A percentile compares a stretch with the other conserved stretches of the same genome.
Evolutionary conservation across 371 early-diverging fungal species (phyloP).

Genomic region (Circinella minor): DNA sequence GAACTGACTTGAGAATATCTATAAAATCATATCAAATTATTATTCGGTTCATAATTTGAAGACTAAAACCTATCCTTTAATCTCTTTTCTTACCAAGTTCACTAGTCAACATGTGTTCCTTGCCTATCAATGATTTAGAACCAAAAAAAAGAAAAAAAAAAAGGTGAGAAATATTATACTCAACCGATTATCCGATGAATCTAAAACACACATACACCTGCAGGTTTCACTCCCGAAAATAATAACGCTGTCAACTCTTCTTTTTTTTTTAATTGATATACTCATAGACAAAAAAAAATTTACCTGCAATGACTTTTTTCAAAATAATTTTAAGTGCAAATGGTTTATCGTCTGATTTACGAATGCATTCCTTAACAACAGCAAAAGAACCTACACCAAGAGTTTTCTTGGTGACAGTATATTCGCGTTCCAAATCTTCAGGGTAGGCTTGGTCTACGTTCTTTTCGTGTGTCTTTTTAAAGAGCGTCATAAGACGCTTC

Average conservation of each 20-base stretch:
- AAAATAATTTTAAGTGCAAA: slow-evolving; percentile 89
- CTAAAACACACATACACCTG: not conserved
- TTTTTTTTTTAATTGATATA: too few relatives aligned
- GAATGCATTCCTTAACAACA: slow-evolving; percentile 75
- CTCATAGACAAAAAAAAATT: not conserved
- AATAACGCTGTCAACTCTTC: too few relatives aligned
- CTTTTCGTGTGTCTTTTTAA: slow-evolving; percentile 55
- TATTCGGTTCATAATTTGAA: too few relatives aligned
- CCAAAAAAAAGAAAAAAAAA: not conserved
- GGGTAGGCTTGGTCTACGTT: slow-evolving; percentile 12
- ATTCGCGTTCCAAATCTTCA: slow-evolving; percentile 20
- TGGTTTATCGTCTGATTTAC: slow-evolving; percentile 58
- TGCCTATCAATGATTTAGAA: slow-evolving; percentile 46
- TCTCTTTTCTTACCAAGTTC: slow-evolving; percentile 60
- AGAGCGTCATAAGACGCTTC: slow-evolving; percentile 51
- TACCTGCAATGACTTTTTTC: slow-evolving; percentile 66
- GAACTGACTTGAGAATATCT: slow-evolving; percentile 77
- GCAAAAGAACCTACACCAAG: slow-evolving; percentile 82
- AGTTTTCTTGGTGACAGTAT: slow-evolving; percentile 58
- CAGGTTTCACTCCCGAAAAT: too few relatives aligned
- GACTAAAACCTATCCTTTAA: not conserved
- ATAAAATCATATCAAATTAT: not conserved
- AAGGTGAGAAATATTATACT: not conserved
- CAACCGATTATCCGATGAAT: slow-evolving; percentile 5
- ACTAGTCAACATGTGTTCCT: slow-evolving; percentile 83